phyloP scores from a whole-genome alignment of 2,329 filamentous ascomycete genomes.

The Sclerotinia minor region DNA sequence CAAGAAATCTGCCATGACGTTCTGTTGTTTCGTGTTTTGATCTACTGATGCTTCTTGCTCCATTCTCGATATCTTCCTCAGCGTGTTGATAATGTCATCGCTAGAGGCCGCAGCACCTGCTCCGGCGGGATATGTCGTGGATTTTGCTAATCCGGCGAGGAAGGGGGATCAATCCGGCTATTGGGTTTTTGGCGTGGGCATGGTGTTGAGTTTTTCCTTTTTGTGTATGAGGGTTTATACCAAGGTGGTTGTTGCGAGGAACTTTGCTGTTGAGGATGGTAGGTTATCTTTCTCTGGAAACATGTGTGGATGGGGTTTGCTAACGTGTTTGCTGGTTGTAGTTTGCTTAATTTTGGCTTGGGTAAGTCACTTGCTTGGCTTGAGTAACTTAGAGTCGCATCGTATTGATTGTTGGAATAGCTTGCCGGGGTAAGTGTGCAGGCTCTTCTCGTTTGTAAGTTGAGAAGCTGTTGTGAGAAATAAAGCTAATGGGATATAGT shows the following conservation, averaged over 20 bases:
- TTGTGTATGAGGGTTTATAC: conserved; percentile 11
- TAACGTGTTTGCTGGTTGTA: not conserved
- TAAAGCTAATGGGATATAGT: not conserved
- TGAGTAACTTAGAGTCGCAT: not conserved
- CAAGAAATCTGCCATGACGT: not conserved
- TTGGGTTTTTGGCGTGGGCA: conserved; percentile 16
- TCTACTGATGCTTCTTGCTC: not conserved
- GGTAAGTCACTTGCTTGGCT: not conserved
- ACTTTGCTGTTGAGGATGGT: conserved; percentile 16
- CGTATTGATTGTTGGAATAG: conserved; percentile 6
- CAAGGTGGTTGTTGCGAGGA: conserved; percentile 5
- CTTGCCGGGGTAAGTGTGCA: conserved; percentile 11
- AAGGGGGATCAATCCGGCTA: conserved; percentile 1
- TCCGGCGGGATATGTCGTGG: conserved; percentile 11
- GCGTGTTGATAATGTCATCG: not conserved
- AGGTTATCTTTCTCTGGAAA: not conserved
- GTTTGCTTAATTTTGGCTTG: conserved; percentile 18
- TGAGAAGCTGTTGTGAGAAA: no score
- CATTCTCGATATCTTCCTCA: not conserved
- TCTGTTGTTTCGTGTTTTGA: not conserved
- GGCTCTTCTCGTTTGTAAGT: conserved; percentile 6
- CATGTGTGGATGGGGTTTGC: not conserved
- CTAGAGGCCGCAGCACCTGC: not conserved
- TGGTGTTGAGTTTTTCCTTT: conserved; percentile 1
- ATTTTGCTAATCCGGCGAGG: conserved; percentile 13